A percentile compares a stretch with the other conserved stretches of the same genome.
Conservation (phyloP, 208 protist genomes). For the Crithidia sp. region DNA sequence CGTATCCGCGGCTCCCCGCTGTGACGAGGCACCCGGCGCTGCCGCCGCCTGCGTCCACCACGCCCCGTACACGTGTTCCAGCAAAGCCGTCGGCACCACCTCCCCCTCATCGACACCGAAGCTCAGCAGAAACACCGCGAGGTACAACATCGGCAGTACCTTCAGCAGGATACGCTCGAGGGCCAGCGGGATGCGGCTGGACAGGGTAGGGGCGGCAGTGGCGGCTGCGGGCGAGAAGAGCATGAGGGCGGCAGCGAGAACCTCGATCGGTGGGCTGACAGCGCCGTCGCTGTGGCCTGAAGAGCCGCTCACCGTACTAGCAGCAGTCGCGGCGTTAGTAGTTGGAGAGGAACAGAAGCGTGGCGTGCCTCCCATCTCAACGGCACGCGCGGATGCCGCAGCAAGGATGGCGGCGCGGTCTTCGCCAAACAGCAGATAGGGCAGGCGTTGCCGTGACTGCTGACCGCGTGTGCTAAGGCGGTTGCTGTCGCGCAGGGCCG, state of each 20-base stretch:
- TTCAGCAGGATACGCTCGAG: conserved; percentile 41
- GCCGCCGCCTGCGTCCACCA: conserved; percentile 8
- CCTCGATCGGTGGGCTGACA: neutral
- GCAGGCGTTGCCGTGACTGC: conserved; percentile 18
- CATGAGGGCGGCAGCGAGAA: conserved; percentile 15
- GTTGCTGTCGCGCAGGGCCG: neutral
- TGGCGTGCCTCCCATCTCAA: neutral
- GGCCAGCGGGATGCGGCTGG: conserved; percentile 15
- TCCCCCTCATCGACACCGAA: conserved; percentile 39
- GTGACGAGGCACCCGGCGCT: neutral
- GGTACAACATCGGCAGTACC: conserved; percentile 54
- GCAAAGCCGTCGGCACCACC: conserved; percentile 11
- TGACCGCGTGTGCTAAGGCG: neutral
- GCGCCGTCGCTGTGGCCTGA: neutral
- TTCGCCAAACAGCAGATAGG: conserved; percentile 19
- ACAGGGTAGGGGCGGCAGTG: conserved; percentile 1
- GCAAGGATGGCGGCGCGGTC: neutral
- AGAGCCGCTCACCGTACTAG: neutral
- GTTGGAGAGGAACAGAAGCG: neutral
- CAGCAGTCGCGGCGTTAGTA: neutral
- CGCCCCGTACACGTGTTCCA: conserved; percentile 7
- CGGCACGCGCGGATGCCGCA: conserved; percentile 2
- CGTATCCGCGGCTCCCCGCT: too few species aligned
- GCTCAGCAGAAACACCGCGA: conserved; percentile 46
- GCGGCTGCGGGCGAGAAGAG: conserved; percentile 12